A percentile compares a stretch with the other conserved stretches of the same genome.
phyloP scores from a whole-genome alignment of 2,329 filamentous ascomycete genomes.

The Hortaea werneckii region DNA sequence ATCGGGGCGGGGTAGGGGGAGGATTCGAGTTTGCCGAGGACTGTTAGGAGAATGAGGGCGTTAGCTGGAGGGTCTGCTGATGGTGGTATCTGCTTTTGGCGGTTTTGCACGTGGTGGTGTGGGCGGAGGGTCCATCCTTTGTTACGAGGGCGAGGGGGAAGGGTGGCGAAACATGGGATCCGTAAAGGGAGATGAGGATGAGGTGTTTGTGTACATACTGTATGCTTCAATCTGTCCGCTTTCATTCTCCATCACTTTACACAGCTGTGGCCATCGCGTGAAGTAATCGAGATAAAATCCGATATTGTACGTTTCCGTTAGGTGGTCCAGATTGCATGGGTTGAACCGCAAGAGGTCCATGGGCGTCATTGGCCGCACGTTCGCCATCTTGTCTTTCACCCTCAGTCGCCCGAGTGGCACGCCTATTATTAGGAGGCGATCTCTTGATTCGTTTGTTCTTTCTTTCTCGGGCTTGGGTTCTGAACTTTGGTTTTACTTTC shows the following conservation, averaged over 20 bases:
- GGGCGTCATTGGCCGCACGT: conserved; percentile 74
- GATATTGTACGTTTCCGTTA: conserved; percentile 97
- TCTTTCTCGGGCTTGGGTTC: no score
- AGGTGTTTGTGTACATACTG: conserved; percentile 47
- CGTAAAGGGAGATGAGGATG: no score
- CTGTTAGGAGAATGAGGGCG: conserved; percentile 36
- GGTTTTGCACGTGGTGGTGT: no score
- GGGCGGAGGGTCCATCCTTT: no score
- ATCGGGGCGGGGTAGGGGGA: conserved; percentile 62
- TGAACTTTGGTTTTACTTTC: no score
- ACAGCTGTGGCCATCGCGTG: conserved; percentile 89
- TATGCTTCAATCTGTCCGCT: conserved; percentile 89
- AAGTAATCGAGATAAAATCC: conserved; percentile 94
- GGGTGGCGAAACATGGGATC: no score
- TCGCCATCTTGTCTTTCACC: conserved; percentile 1
- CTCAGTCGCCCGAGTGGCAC: neutral
- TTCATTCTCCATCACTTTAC: conserved; percentile 80
- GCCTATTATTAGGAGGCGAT: no score
- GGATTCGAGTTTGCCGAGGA: conserved; percentile 94
- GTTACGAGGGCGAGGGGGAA: no score
- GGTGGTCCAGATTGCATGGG: conserved; percentile 85
- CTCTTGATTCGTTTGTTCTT: no score
- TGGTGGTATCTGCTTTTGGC: no score
- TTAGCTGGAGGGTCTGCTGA: neutral
- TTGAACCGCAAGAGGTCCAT: conserved; percentile 83